A percentile compares a stretch with the other conserved stretches of the same genome.
Conservation (phyloP, 768 basidiomycete genomes). For the Mycena metata region DNA sequence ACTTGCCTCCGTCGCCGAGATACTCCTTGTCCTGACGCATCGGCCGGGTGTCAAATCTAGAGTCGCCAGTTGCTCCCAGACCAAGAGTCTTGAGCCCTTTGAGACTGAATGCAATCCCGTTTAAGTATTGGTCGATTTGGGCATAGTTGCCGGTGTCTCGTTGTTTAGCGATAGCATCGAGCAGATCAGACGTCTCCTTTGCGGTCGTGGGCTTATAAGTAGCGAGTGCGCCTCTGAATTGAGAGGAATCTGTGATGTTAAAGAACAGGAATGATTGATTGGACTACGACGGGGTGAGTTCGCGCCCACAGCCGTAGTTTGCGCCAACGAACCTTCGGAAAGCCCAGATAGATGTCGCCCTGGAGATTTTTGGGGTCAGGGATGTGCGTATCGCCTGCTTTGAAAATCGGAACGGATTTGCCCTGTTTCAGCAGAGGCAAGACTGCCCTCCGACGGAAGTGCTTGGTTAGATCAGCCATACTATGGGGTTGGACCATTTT, state of each 20-base stretch:
- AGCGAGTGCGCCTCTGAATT: neutral
- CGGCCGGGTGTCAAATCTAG: neutral
- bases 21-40: neutral
- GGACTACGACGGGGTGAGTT: neutral
- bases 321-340: neutral
- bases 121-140: too few species aligned
- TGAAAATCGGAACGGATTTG: too few species aligned
- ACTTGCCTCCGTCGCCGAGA: neutral
- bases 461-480: too few species aligned
- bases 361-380: neutral
- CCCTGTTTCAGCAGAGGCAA: too few species aligned
- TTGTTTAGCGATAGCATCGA: neutral
- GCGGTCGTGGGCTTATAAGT: neutral
- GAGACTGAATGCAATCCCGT: neutral
- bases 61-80: neutral
- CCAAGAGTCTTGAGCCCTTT: neutral
- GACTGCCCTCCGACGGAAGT: too few species aligned
- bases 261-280: slow-evolving; percentile 1
- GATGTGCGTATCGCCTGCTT: neutral
- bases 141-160: too few species aligned
- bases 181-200: neutral
- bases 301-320: neutral
- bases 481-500: too few species aligned
- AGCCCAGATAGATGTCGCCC: neutral
- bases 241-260: neutral